phyloP scores from a whole-genome alignment of 192 early-diverging fungal genomes.

The Mycoemilia scoparia region DNA sequence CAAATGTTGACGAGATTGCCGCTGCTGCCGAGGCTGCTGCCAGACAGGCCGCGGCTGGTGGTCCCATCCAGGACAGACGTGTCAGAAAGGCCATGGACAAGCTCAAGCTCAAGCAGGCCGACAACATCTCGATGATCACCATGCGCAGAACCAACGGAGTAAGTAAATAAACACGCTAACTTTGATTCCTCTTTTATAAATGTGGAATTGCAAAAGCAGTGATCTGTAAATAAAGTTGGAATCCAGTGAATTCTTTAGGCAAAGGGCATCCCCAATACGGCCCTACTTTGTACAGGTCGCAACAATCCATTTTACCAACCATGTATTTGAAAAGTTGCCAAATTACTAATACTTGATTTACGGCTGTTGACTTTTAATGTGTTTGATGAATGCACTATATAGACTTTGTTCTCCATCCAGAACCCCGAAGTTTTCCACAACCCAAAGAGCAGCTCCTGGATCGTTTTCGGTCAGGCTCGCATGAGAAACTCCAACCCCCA shows the following conservation, averaged over 20 bases:
- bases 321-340: too few species aligned
- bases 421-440: conserved; percentile 89
- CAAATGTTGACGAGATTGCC: conserved; percentile 3
- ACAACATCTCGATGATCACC: conserved; percentile 76
- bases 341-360: too few species aligned
- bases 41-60: conserved; percentile 9
- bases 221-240: too few species aligned
- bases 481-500: conserved; percentile 66
- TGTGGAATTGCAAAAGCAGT: conserved; percentile 1
- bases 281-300: too few species aligned
- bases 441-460: conserved; percentile 74
- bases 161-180: neutral
- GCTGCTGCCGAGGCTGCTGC: conserved; percentile 11
- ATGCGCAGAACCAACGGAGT: conserved; percentile 65
- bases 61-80: conserved; percentile 44
- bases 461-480: conserved; percentile 91
- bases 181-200: neutral
- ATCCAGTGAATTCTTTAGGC: too few species aligned
- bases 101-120: conserved; percentile 73
- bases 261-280: too few species aligned
- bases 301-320: too few species aligned
- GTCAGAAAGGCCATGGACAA: conserved; percentile 86
- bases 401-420: conserved; percentile 62
- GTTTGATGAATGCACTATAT: neutral
- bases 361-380: neutral